Evolutionary conservation across 2,329 filamentous ascomycete species (phyloP), one percentile per base, ranked within the genome.

Genomic region (Xylaria arbuscula): DNA sequence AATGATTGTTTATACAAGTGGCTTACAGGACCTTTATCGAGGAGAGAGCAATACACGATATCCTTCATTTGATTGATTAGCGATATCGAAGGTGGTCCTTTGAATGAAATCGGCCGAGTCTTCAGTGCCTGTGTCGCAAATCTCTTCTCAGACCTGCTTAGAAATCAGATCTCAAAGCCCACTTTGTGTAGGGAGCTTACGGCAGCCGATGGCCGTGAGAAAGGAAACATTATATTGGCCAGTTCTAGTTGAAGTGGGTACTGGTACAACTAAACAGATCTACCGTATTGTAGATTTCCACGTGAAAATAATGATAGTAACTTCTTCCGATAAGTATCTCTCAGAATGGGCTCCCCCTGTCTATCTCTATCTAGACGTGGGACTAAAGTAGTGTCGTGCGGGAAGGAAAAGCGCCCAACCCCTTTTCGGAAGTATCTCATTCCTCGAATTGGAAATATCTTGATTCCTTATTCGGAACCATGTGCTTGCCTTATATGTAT

Each of bases 381-480:
- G 13, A 50, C 22, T 2, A n/a, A 7, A n/a, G 7, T 54, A 54
- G 28, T 19, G 32, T 19, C 28, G 15, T 36, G 51, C 32, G 36
- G 7, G 32, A n/a, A 28, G 28, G 19, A 8, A 34, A 28, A 53
- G 22, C 1, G 36, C 55, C 53, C 13, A 51, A 61, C 22, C 48
- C 28, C 51, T 36, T 34, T 36, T 54, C 19, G 28, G 51, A 54
- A 36, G 10, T 11, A 36, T 4, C 51, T 54, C 32, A 8, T 34
- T 54, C 2, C 51, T 19, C 2, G 15, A 51, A 53, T 22, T 34
- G 62, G 68, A 69, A 66, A 47, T 62, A 63, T 13, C 54, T 55
- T 17, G 7, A 63, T 63, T 64, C 69, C 66, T 38, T n/a, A 59
- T 69, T 61, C n/a, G 66, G 69, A 50, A 59, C 2, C 32, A 66